Conservation (phyloP, 164 flowering plant genomes). For the Umbellularia californica region DNA sequence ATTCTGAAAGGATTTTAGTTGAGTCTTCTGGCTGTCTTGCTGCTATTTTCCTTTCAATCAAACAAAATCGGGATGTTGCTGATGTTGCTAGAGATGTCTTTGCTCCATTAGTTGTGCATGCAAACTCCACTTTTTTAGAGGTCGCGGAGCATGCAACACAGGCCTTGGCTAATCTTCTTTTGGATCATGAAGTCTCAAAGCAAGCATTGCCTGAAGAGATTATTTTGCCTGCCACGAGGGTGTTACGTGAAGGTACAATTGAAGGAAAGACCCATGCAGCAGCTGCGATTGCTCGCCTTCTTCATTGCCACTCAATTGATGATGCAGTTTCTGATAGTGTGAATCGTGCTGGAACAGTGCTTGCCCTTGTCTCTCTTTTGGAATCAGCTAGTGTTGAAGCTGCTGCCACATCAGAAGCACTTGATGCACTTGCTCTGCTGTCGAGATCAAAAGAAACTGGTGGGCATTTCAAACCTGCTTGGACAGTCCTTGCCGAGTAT, state of each 20-base stretch:
- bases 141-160: slow-evolving; percentile 87
- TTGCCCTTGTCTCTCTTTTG: slow-evolving; percentile 78
- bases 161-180: slow-evolving; percentile 85
- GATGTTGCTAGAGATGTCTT: slow-evolving; percentile 69
- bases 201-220: slow-evolving; percentile 71
- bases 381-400: slow-evolving; percentile 53
- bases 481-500: slow-evolving; percentile 80
- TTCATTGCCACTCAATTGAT: slow-evolving; percentile 52
- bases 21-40: slow-evolving; percentile 83
- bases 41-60: slow-evolving; percentile 85
- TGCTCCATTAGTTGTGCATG: slow-evolving; percentile 59
- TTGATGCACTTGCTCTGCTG: slow-evolving; percentile 80
- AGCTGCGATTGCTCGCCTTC: slow-evolving; percentile 87
- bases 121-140: slow-evolving; percentile 64
- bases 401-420: slow-evolving; percentile 73
- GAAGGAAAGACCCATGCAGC: slow-evolving; percentile 88
- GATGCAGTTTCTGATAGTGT: slow-evolving; percentile 59
- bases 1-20: slow-evolving; percentile 60
- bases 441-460: slow-evolving; percentile 59
- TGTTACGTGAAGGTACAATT: slow-evolving; percentile 71
- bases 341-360: slow-evolving; percentile 82
- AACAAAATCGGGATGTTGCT: slow-evolving; percentile 75
- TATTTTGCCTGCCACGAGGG: slow-evolving; percentile 77
- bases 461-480: slow-evolving; percentile 69
- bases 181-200: slow-evolving; percentile 68